Base-by-base conservation (phyloP, 306 rosid genomes). In the Cicer bijugum region DNA sequence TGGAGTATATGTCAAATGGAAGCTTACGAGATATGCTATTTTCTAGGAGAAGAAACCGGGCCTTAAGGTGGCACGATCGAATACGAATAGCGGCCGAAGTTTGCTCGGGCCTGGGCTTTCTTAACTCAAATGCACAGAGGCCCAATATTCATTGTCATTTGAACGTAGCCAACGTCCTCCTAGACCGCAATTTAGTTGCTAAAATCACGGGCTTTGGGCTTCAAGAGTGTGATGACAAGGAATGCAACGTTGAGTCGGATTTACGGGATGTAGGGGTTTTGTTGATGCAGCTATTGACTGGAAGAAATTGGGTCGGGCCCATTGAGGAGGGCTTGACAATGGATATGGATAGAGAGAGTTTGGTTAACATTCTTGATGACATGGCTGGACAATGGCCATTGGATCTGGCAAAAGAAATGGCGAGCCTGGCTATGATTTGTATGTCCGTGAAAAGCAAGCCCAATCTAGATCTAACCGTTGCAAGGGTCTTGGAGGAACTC, bases 1-100 rank as follows among this genome's bases (percentile, higher is more conserved):
- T 87, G 20, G 97, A 93, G 17, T 86, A 86, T 80, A 86, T 93
- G 98, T 82, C 89, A 45, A 81, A 85, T 12, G 96, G 97, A 2
- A 87, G 84, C 82, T 53, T 93, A 16, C 71, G 69, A 9, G 97
- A 90, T 72, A 46, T 78, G 57, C 37, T 93, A 6, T 76, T 79
- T 75, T 78, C 83, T 1, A 75, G 78, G 78, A 86, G 78, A 73
- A 82, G 79, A 77, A 84, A 69, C 57, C 86, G 58, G 35, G 77
- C 81, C 61, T 78, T 85, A 60, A 19, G 51, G 3, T 93, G 98
- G 97, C 84, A 85, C 0, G 86, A 85, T 48, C 84, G 92, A 8
- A 67, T 87, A 51, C 87, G 87, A 1, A 81, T 93, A 14, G 86
- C 82, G 0, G 33, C 88, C 20, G 85, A 90, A 66, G 85, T 93